Evolutionary conservation across 768 basidiomycete genomes (phyloP), one percentile per base, ranked within the genome.

Genomic region (Panaeolus papilionaceus): DNA sequence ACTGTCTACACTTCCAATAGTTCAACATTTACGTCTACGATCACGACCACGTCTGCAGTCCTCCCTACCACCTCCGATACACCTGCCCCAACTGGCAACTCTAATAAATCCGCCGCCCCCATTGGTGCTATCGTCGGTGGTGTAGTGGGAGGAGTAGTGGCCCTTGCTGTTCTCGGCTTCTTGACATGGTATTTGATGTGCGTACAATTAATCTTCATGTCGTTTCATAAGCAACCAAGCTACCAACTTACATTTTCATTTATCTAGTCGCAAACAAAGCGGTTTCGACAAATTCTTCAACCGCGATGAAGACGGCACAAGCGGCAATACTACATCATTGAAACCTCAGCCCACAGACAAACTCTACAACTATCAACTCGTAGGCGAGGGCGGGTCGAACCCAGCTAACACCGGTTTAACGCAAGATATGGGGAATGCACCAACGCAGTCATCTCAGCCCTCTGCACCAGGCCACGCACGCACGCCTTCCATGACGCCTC

Each of bases 341-440:
- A 72, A 74, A 49, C 73, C 70, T 40, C 68, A 65, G 58, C 66
- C 68, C 14, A 47, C 70, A 45, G 75, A 78, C 37, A 82, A 83
- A 61, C 87, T 86, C 4, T 84, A 79, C 73, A 88, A 89, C 26
- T 91, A 91, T 72, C 82, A 87, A 71, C 80, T 86, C 47, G 84
- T 91, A 28, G 89, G 89, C 2, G 83, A 82, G 26, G 78, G 79
- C 2, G 72, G 75, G 73, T 42, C 79, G 71, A 28, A 71, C 33
- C 71, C 71, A 45, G 58, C 74, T 72, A 39, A 67, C 49, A 38
- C n/a, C 16, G 66, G 45, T 23, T 33, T 33, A 1, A 33, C 33
- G 2, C 54, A 64, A n/a, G 67, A 67, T n/a, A 28, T 67, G 45
- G 67, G 38, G 8, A 67, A 67, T 40, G 61, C 58, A 33, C 49